These are phyloP conservation scores for Ophiostoma piceae DNA, from an alignment of 2,329 filamentous ascomycete species.

Conservation along the genomic window DNA sequence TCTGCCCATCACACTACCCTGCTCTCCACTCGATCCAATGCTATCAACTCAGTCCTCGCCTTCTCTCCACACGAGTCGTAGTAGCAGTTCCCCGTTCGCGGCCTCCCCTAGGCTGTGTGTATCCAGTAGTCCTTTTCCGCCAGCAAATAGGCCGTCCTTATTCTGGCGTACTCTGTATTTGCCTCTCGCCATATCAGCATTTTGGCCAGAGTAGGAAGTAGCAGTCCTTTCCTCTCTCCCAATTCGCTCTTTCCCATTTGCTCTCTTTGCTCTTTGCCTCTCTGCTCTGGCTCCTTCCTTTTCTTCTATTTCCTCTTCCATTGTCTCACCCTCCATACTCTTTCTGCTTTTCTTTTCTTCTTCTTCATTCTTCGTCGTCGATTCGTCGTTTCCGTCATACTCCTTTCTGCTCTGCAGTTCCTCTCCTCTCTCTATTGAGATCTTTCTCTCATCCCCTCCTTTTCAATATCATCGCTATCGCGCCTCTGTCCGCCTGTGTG, in stretches of 20 bases:
- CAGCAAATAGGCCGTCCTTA: not conserved
- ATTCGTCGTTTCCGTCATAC: not conserved
- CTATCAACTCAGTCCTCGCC: not conserved
- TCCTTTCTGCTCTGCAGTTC: not conserved
- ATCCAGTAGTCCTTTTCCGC: not conserved
- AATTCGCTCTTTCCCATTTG: constrained; percentile 11
- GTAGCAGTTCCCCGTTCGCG: not conserved
- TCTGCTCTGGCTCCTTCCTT: not conserved
- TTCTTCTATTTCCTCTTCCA: constrained; percentile 7
- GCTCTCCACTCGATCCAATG: not conserved
- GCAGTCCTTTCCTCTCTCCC: not conserved
- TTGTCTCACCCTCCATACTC: not conserved
- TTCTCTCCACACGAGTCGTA: not conserved
- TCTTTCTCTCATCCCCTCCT: not conserved
- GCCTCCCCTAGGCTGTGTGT: not conserved
- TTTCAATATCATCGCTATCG: not conserved
- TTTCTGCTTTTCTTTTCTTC: not conserved
- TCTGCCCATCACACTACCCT: constrained; percentile 1
- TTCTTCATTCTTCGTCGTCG: not conserved
- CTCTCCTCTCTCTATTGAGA: not conserved
- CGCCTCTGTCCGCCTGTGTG: not conserved
- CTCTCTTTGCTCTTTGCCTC: not conserved
- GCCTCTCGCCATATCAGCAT: not conserved
- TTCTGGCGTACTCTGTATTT: not conserved
- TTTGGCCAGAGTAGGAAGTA: not conserved